A percentile compares a stretch with the other conserved stretches of the same genome.
These are phyloP conservation scores for Penicillium olsonii DNA, from an alignment of 2,329 filamentous ascomycete genomes.

Conservation along the genomic window DNA sequence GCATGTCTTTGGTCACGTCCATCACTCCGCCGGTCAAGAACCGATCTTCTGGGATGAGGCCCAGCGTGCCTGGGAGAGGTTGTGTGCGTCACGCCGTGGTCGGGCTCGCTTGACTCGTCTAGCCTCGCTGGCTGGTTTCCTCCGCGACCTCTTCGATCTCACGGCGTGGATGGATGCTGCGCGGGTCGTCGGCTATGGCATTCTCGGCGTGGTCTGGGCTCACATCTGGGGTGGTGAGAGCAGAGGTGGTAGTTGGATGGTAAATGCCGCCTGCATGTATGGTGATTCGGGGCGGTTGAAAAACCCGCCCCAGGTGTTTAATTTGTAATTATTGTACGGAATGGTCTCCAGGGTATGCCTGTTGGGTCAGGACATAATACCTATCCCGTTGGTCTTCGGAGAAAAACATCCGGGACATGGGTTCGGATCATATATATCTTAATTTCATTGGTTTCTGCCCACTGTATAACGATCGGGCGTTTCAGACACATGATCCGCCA, in stretches of 20 bases:
- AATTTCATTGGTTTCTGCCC: too few species aligned
- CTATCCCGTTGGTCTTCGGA: not conserved
- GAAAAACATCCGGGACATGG: too few species aligned
- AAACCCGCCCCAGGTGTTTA: conserved; percentile 42
- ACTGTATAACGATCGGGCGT: too few species aligned
- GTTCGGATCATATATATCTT: too few species aligned
- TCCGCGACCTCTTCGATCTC: conserved; percentile 40
- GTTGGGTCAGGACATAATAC: not conserved
- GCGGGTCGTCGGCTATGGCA: conserved; percentile 54
- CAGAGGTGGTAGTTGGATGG: conserved; percentile 51
- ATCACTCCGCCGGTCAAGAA: conserved; percentile 72
- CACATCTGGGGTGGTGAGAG: conserved; percentile 58
- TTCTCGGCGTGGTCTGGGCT: conserved; percentile 61
- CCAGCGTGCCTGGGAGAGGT: conserved; percentile 70
- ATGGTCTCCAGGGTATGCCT: not conserved
- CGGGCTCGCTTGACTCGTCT: conserved; percentile 27
- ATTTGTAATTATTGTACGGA: conserved; percentile 22
- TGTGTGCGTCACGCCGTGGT: conserved; percentile 48
- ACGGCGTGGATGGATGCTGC: conserved; percentile 51
- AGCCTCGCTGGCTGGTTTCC: conserved; percentile 27
- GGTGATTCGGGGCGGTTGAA: conserved; percentile 36
- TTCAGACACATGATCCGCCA: too few species aligned
- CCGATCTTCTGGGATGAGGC: conserved; percentile 72
- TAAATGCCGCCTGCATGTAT: conserved; percentile 60
- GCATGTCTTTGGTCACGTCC: conserved; percentile 84